phyloP scores from a whole-genome alignment of 805 yeast species.

The Sugiyamaella chiloensis region DNA sequence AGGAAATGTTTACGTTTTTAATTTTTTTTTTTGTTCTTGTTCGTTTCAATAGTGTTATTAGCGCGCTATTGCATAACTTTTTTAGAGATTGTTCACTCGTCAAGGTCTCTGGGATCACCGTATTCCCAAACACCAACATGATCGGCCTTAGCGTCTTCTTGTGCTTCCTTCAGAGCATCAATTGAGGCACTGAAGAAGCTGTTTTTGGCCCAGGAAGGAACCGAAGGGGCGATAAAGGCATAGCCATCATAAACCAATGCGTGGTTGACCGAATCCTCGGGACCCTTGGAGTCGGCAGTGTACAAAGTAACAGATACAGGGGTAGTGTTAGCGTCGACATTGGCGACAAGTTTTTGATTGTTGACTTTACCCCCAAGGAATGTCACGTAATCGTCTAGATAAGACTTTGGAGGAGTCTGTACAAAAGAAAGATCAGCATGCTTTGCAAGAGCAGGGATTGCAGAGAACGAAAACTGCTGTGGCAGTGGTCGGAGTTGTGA shows the following conservation, averaged over 20 bases:
- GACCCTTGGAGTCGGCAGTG: slow-evolving; percentile 53
- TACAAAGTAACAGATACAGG: slow-evolving; percentile 47
- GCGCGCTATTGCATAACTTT: too few species aligned
- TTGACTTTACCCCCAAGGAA: slow-evolving; percentile 51
- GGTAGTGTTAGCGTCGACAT: slow-evolving; percentile 38
- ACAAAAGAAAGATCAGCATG: slow-evolving; percentile 52
- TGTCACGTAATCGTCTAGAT: slow-evolving; percentile 51
- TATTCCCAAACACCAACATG: slow-evolving; percentile 72
- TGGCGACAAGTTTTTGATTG: slow-evolving; percentile 53
- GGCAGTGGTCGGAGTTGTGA: slow-evolving; percentile 53
- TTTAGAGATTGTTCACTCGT: slow-evolving; percentile 35
- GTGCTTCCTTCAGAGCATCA: slow-evolving; percentile 41
- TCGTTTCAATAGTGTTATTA: too few species aligned
- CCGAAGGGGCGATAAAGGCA: slow-evolving; percentile 45
- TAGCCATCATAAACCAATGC: slow-evolving; percentile 57
- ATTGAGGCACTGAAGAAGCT: slow-evolving; percentile 36
- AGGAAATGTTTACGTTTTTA: too few species aligned
- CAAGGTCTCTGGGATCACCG: slow-evolving; percentile 61
- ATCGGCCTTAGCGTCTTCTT: slow-evolving; percentile 46
- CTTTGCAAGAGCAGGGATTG: slow-evolving; percentile 53
- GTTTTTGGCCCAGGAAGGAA: slow-evolving; percentile 36
- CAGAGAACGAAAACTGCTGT: slow-evolving; percentile 40
- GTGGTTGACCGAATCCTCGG: slow-evolving; percentile 57
- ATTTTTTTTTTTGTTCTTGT: too few species aligned
- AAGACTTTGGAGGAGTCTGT: slow-evolving; percentile 61